Base-by-base conservation (phyloP, 164 flowering plant species). In the Nelumbo lutea region DNA sequence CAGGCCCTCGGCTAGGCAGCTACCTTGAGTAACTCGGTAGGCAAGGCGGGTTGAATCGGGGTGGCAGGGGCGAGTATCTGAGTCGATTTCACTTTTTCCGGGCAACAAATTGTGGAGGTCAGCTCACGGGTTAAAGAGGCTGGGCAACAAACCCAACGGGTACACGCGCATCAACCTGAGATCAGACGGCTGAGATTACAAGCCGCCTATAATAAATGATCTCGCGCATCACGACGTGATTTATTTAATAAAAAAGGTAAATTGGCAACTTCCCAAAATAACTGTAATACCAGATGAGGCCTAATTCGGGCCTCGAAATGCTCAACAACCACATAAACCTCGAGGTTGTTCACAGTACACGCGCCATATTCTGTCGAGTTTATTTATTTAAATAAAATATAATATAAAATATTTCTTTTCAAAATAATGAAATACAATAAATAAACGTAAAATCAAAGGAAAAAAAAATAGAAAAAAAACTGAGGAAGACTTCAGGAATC, bases 181-280 rank as follows among this genome's bases (percentile, higher is more conserved):
- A 72, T 71, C 69, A 39, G 66, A 71, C 70, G 80, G 79, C 53
- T 61, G n/a, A 43, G 44, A 72, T 52, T 57, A 45, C 15, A 44
- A 14, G 82, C 77, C 74, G 75, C 73, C 71, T 47, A 67, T 55
- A 11, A 42, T 42, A 69, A 77, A 72, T 73, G 71, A 74, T 68
- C 62, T 42, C 81, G 76, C 84, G 47, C 80, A 73, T 73, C 74
- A 66, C 86, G 50, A 72, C 67, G 75, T 10, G 42, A 5, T n/a
- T 65, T 56, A 43, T 40, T 14, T 59, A 27, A 27, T 27, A 27
- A 27, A 27, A 27, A 27, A 27, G 27, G 48, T 41, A 5, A 1
- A 60, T 66, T 68, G 38, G 27, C 60, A n/a, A 8, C 9, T 68
- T 52, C 76, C 68, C 64, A 58, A 59, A 64, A 51, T 66, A 72